Percentiles rank a stretch among this genome's conserved stretches.
These are phyloP conservation scores for Fusarium equiseti DNA, from an alignment of 2,329 filamentous ascomycete species.

Conservation along the genomic window DNA sequence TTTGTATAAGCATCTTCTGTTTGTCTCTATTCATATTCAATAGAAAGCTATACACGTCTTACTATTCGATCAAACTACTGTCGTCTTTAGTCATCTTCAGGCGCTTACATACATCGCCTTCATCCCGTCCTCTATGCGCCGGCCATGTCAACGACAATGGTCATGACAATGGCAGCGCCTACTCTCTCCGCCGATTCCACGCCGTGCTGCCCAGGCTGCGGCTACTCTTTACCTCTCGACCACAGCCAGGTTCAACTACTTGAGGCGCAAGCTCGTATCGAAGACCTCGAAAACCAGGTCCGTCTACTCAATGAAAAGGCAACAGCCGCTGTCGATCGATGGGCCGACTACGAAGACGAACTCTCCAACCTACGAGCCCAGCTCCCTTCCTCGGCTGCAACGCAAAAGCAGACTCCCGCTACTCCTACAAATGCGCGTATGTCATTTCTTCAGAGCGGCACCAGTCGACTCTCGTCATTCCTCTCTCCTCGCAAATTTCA, in stretches of 20 bases:
- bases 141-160: conserved; percentile 49
- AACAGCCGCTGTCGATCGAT: conserved; percentile 71
- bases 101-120: conserved; percentile 5
- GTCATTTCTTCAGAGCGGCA: conserved; percentile 61
- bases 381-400: conserved; percentile 42
- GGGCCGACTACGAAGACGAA: conserved; percentile 86
- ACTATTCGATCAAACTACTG: not conserved
- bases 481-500: conserved; percentile 62
- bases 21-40: not conserved
- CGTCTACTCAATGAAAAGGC: conserved; percentile 78
- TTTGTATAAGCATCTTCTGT: not conserved
- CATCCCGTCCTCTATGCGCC: conserved; percentile 18
- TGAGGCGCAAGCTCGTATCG: conserved; percentile 70
- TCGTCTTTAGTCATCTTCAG: not conserved
- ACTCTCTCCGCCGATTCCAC: conserved; percentile 42
- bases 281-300: conserved; percentile 78
- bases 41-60: not conserved
- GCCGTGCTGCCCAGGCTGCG: conserved; percentile 65
- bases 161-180: conserved; percentile 53
- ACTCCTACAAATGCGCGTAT: conserved; percentile 50
- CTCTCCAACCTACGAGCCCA: conserved; percentile 68
- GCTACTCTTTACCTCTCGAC: conserved; percentile 55
- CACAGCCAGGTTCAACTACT: conserved; percentile 60
- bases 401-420: conserved; percentile 39
- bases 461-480: conserved; percentile 60